Conservation (phyloP, 1,284 basidiomycete genomes). For the Prillingera fragicola region DNA sequence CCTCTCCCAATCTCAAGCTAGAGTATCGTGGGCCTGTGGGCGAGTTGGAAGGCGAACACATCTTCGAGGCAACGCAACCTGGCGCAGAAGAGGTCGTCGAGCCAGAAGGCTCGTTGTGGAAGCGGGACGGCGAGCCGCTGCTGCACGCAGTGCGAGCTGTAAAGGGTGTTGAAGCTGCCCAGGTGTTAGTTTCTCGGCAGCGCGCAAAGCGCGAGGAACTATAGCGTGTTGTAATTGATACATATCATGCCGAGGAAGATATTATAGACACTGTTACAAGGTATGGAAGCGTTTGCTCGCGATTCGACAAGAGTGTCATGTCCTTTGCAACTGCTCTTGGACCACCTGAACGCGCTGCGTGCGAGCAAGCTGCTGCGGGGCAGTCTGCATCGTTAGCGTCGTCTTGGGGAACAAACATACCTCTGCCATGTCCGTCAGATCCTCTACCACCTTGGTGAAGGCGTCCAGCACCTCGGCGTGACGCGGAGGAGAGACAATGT, state of each 20-base stretch:
- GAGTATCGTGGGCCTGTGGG: slow-evolving; percentile 38
- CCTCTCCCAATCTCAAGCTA: slow-evolving; percentile 6
- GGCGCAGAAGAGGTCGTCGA: slow-evolving; percentile 4
- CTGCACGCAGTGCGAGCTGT: slow-evolving; percentile 20
- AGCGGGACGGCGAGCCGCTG: slow-evolving; percentile 9
- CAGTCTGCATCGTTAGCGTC: slow-evolving; percentile 22
- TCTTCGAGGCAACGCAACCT: slow-evolving; percentile 29
- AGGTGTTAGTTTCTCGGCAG: slow-evolving; percentile 32
- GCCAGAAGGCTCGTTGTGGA: slow-evolving; percentile 15
- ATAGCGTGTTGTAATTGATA: too few species aligned
- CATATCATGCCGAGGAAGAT: too few species aligned
- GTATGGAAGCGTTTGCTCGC: too few species aligned
- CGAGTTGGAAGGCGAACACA: slow-evolving; percentile 40
- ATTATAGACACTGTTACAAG: too few species aligned
- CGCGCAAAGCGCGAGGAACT: slow-evolving; percentile 37
- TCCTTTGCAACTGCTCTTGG: slow-evolving; percentile 41
- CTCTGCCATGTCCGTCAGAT: slow-evolving; percentile 31
- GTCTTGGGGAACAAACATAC: slow-evolving; percentile 19
- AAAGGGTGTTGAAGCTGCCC: slow-evolving; percentile 28
- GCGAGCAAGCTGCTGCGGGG: slow-evolving; percentile 37
- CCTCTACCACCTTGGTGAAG: slow-evolving; percentile 26
- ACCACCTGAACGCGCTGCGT: slow-evolving; percentile 45
- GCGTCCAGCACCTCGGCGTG: slow-evolving; percentile 34
- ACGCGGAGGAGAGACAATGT: slow-evolving; percentile 30
- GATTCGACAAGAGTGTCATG: neutral